Base-by-base conservation (phyloP, 805 yeast species). In the Ogataea populi-albae region DNA sequence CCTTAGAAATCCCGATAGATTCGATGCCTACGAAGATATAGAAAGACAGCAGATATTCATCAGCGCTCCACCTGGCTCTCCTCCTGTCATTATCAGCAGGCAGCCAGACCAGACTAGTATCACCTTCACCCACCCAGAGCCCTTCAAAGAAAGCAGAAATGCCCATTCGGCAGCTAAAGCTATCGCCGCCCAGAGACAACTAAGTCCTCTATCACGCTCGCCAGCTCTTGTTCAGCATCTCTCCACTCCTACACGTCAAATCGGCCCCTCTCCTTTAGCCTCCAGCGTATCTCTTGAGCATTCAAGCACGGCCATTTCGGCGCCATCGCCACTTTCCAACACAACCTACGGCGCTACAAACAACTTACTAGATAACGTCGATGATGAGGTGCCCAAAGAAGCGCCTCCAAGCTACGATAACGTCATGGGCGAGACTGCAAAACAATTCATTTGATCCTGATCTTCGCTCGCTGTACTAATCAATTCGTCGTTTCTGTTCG, bases 1-100 rank as follows among this genome's bases (percentile, higher is more conserved):
- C 37, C 62, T 77, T 38, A 59, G 61, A 30, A 72, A 77, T 45
- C 84, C 86, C 8, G 52, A 51, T 17, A 11, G 17, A 11, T 26
- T 30, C 24, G 15, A 19, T 32, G 5, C 29, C 3, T 40, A 42
- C 19, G 59, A 57, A 18, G 59, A 57, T 34, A 10, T 47, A 4
- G 52, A 47, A 31, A 38, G 61, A 51, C 46, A 48, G 36, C 61
- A 57, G 30, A 47, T 58, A 12, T 40, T 53, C 30, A 48, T 57
- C 18, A 50, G 45, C 11, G 30, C 52, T 4, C 54, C 57, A 6
- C 54, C 52, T 2, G 40, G 46, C 12, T 36, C 48, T 11, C 43
- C 48, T 22, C 42, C 41, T 12, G 37, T 49, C 18, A 32, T 41
- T 14, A 44, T 50, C 17, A 47, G 45, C 23, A 49, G 41, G 38